These are phyloP conservation scores for Pestalotiopsis sp. DNA, from an alignment of 2,329 filamentous ascomycete species.

Conservation along the genomic window DNA sequence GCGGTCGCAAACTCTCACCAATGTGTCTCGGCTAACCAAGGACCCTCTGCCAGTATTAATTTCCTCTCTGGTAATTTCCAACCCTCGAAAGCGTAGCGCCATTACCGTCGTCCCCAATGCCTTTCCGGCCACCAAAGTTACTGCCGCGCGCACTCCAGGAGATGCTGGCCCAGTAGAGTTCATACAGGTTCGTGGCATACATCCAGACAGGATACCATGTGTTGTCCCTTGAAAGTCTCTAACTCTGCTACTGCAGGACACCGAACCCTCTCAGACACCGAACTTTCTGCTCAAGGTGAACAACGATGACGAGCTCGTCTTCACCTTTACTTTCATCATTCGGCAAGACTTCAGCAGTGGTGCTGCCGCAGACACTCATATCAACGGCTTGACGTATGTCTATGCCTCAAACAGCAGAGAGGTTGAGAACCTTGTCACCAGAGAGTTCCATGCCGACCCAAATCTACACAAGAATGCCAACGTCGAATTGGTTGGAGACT, in stretches of 20 bases:
- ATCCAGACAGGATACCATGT: slow-evolving; percentile 16
- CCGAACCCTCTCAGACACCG: slow-evolving; percentile 65
- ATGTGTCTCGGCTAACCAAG: background rate
- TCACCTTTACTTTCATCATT: slow-evolving; percentile 90
- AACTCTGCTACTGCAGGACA: slow-evolving; percentile 62
- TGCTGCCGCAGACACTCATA: slow-evolving; percentile 67
- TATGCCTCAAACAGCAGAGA: slow-evolving; percentile 85
- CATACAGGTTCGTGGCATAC: slow-evolving; percentile 70
- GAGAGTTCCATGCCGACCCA: slow-evolving; percentile 95
- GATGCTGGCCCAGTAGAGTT: slow-evolving; percentile 85
- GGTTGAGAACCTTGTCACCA: slow-evolving; percentile 89
- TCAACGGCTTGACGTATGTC: slow-evolving; percentile 90
- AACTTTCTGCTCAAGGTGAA: slow-evolving; percentile 83
- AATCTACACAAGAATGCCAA: slow-evolving; percentile 98
- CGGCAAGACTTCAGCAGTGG: slow-evolving; percentile 55
- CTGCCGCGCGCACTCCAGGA: slow-evolving; percentile 69
- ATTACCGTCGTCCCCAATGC: slow-evolving; percentile 82
- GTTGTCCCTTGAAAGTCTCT: slow-evolving; percentile 16
- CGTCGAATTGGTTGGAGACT: slow-evolving; percentile 93
- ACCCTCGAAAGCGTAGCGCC: slow-evolving; percentile 75
- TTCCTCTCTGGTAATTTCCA: slow-evolving; percentile 80
- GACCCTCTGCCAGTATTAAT: slow-evolving; percentile 70
- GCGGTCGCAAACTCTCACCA: background rate
- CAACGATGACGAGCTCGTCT: slow-evolving; percentile 90
- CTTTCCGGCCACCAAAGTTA: slow-evolving; percentile 81